Percentiles rank a stretch among this genome's conserved stretches.
Evolutionary conservation across 202 grass and related monocot genomes (phyloP).

Genomic region (Bolboschoenoplectus hybrid): DNA sequence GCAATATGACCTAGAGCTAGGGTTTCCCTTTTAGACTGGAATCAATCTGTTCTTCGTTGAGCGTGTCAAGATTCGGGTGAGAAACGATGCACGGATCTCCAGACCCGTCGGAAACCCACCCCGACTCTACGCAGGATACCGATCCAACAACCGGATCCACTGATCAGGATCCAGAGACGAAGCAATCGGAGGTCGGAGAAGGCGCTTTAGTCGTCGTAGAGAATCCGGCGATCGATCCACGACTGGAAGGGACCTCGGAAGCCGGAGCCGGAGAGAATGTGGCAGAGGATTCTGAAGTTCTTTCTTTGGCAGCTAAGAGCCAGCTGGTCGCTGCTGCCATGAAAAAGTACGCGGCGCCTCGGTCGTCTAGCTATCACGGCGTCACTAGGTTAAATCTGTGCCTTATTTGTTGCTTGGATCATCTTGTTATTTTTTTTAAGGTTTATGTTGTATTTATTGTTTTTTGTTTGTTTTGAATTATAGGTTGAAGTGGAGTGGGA

Average conservation of each 20-base stretch:
- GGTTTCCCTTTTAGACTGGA: not conserved
- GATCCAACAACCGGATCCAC: not conserved
- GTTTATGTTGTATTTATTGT: slow-evolving; percentile 28
- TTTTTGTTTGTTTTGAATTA: slow-evolving; percentile 13
- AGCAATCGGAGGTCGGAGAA: not conserved
- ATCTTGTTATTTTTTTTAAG: not conserved
- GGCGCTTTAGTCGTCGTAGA: not conserved
- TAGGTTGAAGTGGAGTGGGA: slow-evolving; percentile 96
- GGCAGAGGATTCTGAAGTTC: slow-evolving; percentile 9
- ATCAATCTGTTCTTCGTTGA: not conserved
- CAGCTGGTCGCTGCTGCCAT: slow-evolving; percentile 65
- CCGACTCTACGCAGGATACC: slow-evolving; percentile 1
- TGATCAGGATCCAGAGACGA: slow-evolving; percentile 11
- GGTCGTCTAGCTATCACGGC: slow-evolving; percentile 87
- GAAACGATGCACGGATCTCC: slow-evolving; percentile 38
- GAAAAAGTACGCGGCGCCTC: slow-evolving; percentile 77
- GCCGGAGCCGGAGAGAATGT: slow-evolving; percentile 2
- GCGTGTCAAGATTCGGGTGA: slow-evolving; percentile 37
- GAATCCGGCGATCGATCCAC: slow-evolving; percentile 2
- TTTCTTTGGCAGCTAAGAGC: slow-evolving; percentile 41
- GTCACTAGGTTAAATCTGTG: slow-evolving; percentile 68
- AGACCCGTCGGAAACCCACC: slow-evolving; percentile 6
- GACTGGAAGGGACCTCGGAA: not conserved
- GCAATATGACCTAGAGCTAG: slow-evolving; percentile 23
- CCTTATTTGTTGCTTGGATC: not conserved